Evolutionary conservation across 768 basidiomycete species (phyloP), one percentile per base, ranked within the genome.

Genomic region (Paxillus ammoniavirescens): DNA sequence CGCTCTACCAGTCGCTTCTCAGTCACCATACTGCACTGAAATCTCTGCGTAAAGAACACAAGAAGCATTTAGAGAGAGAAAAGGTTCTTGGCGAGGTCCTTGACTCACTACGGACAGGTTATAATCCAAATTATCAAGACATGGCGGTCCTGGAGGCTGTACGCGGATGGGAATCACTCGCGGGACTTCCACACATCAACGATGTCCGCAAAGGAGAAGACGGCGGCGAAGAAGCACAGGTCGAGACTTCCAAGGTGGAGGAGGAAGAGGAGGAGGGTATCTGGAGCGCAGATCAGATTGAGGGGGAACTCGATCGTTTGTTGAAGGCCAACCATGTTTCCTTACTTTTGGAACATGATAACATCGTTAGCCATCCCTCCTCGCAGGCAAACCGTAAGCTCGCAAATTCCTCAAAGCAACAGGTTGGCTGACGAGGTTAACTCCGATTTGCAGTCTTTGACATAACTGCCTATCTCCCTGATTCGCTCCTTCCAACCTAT

Each of bases 41-140:
- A 56, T 86, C 91, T 14, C 81, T 99, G 1, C 80, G 85, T 53
- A 77, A 77, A 36, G 86, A 90, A 63, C 77, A 92, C 66, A 74
- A 84, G 52, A 82, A 84, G 55, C 84, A 90, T 53, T 68, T 91
- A 26, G 82, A 88, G 54, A 86, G 87, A 48, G 85, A 95, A 64
- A 81, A 81, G 55, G 77, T 83, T 43, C 82, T 99, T 2, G 88
- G 87, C 21, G 81, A 86, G n/a, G 91, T 99, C 47, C 80, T 99
- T 6, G 81, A 85, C 53, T 76, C 85, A 28, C 81, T 99, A 10
- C 81, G 91, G 18, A 81, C 82, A 9, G 86, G 88, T 4, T 98
- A 97, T 74, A 99, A 99, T 68, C 96, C 96, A 14, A 99, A 99
- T 69, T 98, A 98, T 72, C 95, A 98, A 68, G 96, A 99, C 66